Base-by-base conservation (phyloP, 371 early-diverging fungal species). In the Edhazardia aedis region DNA sequence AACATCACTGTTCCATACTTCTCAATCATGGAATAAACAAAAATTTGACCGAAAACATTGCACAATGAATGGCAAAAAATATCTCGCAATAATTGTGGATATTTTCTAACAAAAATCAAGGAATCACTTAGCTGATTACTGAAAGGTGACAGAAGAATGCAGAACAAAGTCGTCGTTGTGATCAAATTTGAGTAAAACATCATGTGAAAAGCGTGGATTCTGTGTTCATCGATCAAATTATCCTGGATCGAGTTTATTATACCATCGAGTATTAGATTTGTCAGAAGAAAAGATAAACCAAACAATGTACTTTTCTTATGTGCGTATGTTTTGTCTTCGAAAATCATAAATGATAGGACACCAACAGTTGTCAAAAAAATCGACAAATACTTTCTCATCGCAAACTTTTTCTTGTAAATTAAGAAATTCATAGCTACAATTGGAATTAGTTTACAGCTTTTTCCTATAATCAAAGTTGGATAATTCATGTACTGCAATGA, bases 221-320 rank as follows among this genome's bases (percentile, higher is more conserved):
- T 75, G 72, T 76, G 81, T 16, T 76, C 74, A 30, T 75, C 75
- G 67, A 89, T 86, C 29, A 89, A 79, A 51, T 82, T 80, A 69
- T 94, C 95, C 72, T 92, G 92, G 0, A 84, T 81, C n/a, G 86
- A 81, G 75, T 88, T 91, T n/a, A 83, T 84, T 23, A 83, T 69
- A 22, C 95, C 95, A 69, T 92, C 93, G 40, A 90, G 72, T 1
- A 79, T 68, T 43, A 92, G 75, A 69, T 86, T 89, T 33, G 79
- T 77, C 23, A 76, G 56, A 25, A 92, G 77, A 38, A 94, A 74
- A 24, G 79, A 59, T 29, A 90, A 61, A 0, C 92, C 91, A 64
- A 75, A 84, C 3, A 81, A 16, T 23, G 70, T 75, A 36, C 65
- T 62, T 37, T 68, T 68, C 1, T 62, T 70, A 47, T 67, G 61